These are phyloP conservation scores for Aureobasidium sp. DNA, from an alignment of 2,329 filamentous ascomycete genomes.

Conservation along the genomic window DNA sequence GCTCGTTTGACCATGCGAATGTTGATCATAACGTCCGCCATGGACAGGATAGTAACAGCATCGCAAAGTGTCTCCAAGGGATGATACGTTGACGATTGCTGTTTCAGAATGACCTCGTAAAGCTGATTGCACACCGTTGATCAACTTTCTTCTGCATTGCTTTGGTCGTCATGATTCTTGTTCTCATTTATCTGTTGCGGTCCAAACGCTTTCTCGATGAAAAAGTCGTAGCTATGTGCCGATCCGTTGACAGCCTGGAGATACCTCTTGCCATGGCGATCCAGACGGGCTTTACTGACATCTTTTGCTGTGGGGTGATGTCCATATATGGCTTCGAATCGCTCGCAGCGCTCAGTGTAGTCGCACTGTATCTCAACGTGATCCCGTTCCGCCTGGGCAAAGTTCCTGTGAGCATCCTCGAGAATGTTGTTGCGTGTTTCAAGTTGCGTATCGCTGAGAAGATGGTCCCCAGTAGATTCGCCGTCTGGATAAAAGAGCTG, in stretches of 20 bases:
- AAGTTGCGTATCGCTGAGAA: not conserved
- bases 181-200: not conserved
- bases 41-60: too few relatives aligned
- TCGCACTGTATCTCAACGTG: not conserved
- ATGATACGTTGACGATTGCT: too few relatives aligned
- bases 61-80: too few relatives aligned
- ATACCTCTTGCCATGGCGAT: not conserved
- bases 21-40: too few relatives aligned
- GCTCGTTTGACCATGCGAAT: too few relatives aligned
- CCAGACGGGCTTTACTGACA: not conserved
- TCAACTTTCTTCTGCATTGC: not conserved
- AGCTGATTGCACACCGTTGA: not conserved
- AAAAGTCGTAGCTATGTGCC: not conserved
- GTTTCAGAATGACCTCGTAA: too few relatives aligned
- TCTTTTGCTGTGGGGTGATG: not conserved
- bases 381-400: not conserved
- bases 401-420: not conserved
- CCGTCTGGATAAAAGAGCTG: not conserved
- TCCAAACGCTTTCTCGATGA: not conserved
- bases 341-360: not conserved
- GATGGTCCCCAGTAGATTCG: not conserved
- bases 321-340: not conserved
- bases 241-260: not conserved
- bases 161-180: not conserved
- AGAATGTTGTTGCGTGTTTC: not conserved